Conservation (phyloP, 75 land plant species). For the Adiantum capillusveneris region DNA sequence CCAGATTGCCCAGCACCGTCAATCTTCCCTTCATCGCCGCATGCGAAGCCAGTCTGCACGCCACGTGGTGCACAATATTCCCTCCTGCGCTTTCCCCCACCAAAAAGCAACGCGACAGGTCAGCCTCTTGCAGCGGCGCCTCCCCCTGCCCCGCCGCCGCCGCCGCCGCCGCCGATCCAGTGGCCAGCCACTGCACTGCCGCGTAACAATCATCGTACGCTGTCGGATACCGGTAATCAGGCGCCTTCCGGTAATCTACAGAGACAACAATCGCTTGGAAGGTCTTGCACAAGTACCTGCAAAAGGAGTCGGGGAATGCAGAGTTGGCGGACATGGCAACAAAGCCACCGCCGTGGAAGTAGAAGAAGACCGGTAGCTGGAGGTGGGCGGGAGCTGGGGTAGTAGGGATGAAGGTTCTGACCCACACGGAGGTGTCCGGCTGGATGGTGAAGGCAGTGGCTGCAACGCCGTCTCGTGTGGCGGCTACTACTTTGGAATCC, state of each 20-base stretch:
- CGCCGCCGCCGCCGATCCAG: no score
- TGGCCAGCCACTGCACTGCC: no score
- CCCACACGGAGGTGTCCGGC: slow-evolving; percentile 43
- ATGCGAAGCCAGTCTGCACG: no score
- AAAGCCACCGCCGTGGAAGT: slow-evolving; percentile 94
- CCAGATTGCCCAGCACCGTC: no score
- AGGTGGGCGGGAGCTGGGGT: neutral
- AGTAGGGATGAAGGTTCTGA: slow-evolving; percentile 45
- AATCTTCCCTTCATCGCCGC: neutral
- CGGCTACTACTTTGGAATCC: slow-evolving; percentile 64
- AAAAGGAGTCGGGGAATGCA: slow-evolving; percentile 65
- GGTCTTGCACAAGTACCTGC: slow-evolving; percentile 52
- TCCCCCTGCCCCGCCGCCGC: neutral
- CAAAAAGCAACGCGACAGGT: no score
- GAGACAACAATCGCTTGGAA: slow-evolving; percentile 72
- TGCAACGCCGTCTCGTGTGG: slow-evolving; percentile 61
- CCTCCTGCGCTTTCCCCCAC: no score
- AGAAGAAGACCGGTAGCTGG: slow-evolving; percentile 15
- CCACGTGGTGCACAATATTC: no score
- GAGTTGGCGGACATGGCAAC: slow-evolving; percentile 67
- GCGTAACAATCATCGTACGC: slow-evolving; percentile 85
- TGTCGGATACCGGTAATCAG: slow-evolving; percentile 64
- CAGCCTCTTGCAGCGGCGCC: no score
- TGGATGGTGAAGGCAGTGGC: slow-evolving; percentile 60
- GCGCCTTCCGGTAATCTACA: slow-evolving; percentile 85